Base-by-base conservation (phyloP, 1,139 yeast genomes). In the Yamadazyma sp. region DNA sequence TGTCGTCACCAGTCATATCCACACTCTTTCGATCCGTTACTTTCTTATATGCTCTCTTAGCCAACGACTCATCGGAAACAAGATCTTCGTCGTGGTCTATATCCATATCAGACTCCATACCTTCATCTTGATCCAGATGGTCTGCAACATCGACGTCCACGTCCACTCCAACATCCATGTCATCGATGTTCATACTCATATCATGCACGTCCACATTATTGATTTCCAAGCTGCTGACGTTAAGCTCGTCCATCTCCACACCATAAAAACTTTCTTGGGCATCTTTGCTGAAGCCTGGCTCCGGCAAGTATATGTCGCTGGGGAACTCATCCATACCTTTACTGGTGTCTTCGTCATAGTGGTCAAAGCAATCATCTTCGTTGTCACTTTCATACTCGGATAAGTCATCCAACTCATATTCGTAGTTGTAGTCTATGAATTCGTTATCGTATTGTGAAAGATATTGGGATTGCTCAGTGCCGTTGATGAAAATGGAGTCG, bases 401-500 rank as follows among this genome's bases (percentile, higher is more conserved):
- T 20, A 43, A 35, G 14, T 47, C 51, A 29, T 45, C 46, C 24
- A 44, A 47, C 6, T 47, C 52, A 21, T 46, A 41, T 29, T 42
- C 45, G 20, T 39, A 33, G 17, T 38, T 38, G 22, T 41, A 37
- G 30, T 38, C 32, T 18, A 28, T 23, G 23, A 21, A 14, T 2
- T 34, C 16, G 13, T 38, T 51, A 32, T 64, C 70, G 35, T 61
- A 70, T 25, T 18, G 25, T 18, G 22, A n/a, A 6, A 17, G 31
- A 12, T 32, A 40, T 41, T 23, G 46, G n/a, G 31, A 29, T 5
- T 24, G 35, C 6, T 27, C 32, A 29, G 40, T 43, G 17, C 42
- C 37, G n/a, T 57, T 66, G 20, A 59, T 57, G 36, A 64, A 65
- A 23, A 66, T 57, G 6, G 67, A 58, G n/a, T 58, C 56, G 35